Base-by-base conservation (phyloP, 306 rosid genomes). In the Malus sieversii region DNA sequence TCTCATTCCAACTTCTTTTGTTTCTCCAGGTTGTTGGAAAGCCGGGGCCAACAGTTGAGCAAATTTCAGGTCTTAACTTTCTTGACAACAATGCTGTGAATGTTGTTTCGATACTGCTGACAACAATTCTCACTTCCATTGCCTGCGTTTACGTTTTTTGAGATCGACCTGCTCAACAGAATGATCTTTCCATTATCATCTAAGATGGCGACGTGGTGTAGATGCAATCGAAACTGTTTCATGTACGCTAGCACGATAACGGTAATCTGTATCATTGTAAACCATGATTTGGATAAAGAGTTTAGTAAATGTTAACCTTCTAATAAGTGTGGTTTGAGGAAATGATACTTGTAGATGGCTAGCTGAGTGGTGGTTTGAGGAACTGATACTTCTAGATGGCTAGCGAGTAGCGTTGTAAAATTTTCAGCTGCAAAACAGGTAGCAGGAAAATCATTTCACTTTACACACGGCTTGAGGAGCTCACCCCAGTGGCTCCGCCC, bases 41-140 rank as follows among this genome's bases (percentile, higher is more conserved):
- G 82, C 94, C 94, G 68, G 97, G 94, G 76, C 93, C 96, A 75
- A 87, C 96, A 0, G 91, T 91, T 7, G 84, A 84, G 80, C 87
- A 68, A 85, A 94, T 91, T 77, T 91, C 98, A 20, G 97, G 98
- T 72, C 75, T 83, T 72, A 78, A 68, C 78, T 79, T 81, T 71
- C 98, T 94, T 52, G 98, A 91, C 88, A 94, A 94, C 85, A 94
- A 94, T 73, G 97, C 79, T 25, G 98, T 94, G 80, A 94, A 94
- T 82, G 75, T 80, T 45, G 95, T 90, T 42, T 90, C 98, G 0
- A 71, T 94, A 75, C 57, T 91, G 75, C 74, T 94, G 79, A 94
- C 98, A 82, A 33, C 94, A 35, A 27, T 88, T 72, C 75, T 90
- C 73, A 88, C 96, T 62, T 78, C 96, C 53, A 22, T 88, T 4